A percentile compares a stretch with the other conserved stretches of the same genome.
These are phyloP conservation scores for Nakaseomyces nivariensis DNA, from an alignment of 1,139 yeast species.

Conservation along the genomic window DNA sequence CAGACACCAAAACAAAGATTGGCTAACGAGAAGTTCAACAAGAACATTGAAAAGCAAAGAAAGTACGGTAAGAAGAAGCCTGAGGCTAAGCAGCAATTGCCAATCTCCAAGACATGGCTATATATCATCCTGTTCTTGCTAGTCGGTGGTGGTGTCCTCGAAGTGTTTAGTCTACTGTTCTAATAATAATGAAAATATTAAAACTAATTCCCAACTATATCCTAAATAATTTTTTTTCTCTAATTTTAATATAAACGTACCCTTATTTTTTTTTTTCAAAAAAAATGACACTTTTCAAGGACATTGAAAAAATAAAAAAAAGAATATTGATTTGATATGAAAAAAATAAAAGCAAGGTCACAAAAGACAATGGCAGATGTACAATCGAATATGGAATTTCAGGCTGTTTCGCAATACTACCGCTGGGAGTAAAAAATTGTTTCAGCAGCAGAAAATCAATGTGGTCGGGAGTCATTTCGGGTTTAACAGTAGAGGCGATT, in stretches of 20 bases:
- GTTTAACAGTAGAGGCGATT: neutral
- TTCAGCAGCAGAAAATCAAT: neutral
- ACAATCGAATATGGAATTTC: neutral
- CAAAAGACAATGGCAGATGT: neutral
- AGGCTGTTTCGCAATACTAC: neutral
- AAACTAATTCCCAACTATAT: neutral
- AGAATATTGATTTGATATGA: neutral
- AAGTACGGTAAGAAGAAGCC: slow-evolving; percentile 44
- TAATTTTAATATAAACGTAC: neutral
- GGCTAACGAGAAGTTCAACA: slow-evolving; percentile 76
- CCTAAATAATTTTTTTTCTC: neutral
- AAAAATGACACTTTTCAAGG: neutral
- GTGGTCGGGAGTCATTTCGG: neutral
- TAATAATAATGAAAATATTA: neutral
- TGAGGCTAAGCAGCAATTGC: slow-evolving; percentile 44
- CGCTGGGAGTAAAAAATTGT: neutral
- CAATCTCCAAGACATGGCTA: slow-evolving; percentile 35
- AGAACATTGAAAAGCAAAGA: slow-evolving; percentile 57
- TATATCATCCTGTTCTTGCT: slow-evolving; percentile 56
- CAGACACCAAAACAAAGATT: slow-evolving; percentile 81
- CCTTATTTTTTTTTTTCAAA: neutral
- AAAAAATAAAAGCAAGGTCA: neutral
- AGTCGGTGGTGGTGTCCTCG: slow-evolving; percentile 76
- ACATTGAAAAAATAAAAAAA: neutral
- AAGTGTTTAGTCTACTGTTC: slow-evolving; percentile 38